These are phyloP conservation scores for Debaryomyces robertsiae DNA, from an alignment of 1,139 yeast genomes.

Conservation along the genomic window DNA sequence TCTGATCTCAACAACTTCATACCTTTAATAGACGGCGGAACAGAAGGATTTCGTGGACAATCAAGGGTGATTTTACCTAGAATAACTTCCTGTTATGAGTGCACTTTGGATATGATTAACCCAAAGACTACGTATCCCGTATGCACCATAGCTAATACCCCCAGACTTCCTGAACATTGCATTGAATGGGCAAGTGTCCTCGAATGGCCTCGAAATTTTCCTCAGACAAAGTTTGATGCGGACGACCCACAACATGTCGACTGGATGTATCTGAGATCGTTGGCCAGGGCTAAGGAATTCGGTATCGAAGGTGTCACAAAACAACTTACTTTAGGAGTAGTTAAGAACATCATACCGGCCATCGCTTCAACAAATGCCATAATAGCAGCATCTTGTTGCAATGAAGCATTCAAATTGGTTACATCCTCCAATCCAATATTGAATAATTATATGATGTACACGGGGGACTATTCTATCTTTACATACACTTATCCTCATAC, in stretches of 20 bases:
- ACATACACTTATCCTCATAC: constrained; percentile 71
- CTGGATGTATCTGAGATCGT: constrained; percentile 62
- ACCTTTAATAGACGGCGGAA: constrained; percentile 93
- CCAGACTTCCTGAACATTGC: constrained; percentile 92
- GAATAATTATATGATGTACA: constrained; percentile 84
- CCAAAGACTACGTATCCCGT: constrained; percentile 79
- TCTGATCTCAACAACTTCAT: constrained; percentile 57
- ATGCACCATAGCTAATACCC: constrained; percentile 93
- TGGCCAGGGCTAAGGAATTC: constrained; percentile 61
- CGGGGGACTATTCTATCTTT: constrained; percentile 77
- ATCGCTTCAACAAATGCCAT: constrained; percentile 94
- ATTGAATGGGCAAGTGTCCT: constrained; percentile 87
- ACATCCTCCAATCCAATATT: constrained; percentile 69
- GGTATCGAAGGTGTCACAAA: constrained; percentile 75
- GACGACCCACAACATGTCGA: constrained; percentile 71
- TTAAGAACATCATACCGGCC: constrained; percentile 90
- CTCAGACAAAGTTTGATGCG: constrained; percentile 57
- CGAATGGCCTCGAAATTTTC: constrained; percentile 65
- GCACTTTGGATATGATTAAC: constrained; percentile 77
- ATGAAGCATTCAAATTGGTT: constrained; percentile 79
- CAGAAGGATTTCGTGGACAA: constrained; percentile 94
- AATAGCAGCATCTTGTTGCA: constrained; percentile 88
- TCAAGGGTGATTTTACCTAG: constrained; percentile 86
- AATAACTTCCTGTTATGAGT: constrained; percentile 87
- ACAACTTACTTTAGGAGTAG: constrained; percentile 78